Conservation (phyloP, 2,329 filamentous ascomycete species). For the Ilyonectria destructans region DNA sequence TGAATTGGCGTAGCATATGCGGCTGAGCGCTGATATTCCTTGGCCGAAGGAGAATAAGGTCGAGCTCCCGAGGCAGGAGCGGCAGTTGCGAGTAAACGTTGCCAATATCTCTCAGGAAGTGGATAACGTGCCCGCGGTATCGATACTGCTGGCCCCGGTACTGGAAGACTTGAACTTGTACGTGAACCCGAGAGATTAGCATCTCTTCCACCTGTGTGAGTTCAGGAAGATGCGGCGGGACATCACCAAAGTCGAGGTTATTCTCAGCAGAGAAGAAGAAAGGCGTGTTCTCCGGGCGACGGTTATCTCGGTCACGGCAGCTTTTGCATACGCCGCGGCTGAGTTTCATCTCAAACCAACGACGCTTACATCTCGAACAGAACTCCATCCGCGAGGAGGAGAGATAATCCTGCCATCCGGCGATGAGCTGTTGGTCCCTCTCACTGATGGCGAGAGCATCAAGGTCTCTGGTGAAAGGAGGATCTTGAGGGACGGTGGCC, state of each 20-base stretch:
- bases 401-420: too few relatives aligned
- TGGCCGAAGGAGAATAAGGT: constrained; percentile 27
- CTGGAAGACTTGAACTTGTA: constrained; percentile 14
- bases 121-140: constrained; percentile 29
- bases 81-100: constrained; percentile 26
- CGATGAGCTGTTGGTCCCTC: too few relatives aligned
- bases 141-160: constrained; percentile 28
- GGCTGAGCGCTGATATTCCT: constrained; percentile 14
- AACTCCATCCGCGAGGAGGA: too few relatives aligned
- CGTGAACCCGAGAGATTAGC: constrained; percentile 26
- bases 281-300: too few relatives aligned
- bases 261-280: constrained; percentile 26
- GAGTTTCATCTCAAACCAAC: too few relatives aligned
- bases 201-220: constrained; percentile 23
- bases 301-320: too few relatives aligned
- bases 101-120: constrained; percentile 31
- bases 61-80: constrained; percentile 22
- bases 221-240: constrained; percentile 18
- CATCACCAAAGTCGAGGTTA: constrained; percentile 22
- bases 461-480: too few relatives aligned
- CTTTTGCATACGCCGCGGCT: too few relatives aligned
- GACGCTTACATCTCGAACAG: too few relatives aligned
- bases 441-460: too few relatives aligned
- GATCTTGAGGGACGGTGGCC: too few relatives aligned
- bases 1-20: constrained; percentile 24